These are phyloP conservation scores for Fusarium nanum DNA, from an alignment of 2,329 filamentous ascomycete species.

Conservation along the genomic window DNA sequence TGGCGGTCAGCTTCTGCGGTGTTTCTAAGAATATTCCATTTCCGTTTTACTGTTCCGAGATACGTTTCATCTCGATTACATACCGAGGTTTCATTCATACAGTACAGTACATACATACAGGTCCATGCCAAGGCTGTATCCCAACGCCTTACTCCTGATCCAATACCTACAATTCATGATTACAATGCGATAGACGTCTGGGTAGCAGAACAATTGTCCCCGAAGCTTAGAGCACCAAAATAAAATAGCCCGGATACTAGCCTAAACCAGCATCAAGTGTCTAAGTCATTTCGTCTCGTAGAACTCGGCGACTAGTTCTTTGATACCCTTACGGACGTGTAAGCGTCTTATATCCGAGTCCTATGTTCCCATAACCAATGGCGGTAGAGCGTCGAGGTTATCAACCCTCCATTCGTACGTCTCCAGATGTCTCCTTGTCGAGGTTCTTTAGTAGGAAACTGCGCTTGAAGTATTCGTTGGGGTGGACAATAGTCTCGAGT, in stretches of 20 bases:
- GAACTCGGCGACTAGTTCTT: not conserved
- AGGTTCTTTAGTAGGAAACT: slow-evolving; percentile 90
- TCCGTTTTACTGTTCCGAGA: not conserved
- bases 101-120: slow-evolving; percentile 4
- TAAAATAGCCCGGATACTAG: not conserved
- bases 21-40: slow-evolving; percentile 37
- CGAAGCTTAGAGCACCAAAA: not conserved
- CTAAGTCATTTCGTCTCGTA: not conserved
- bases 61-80: slow-evolving; percentile 5
- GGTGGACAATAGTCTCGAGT: slow-evolving; percentile 94
- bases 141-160: slow-evolving; percentile 42
- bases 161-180: slow-evolving; percentile 22
- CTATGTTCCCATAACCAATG: slow-evolving; percentile 34
- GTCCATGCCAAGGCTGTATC: slow-evolving; percentile 6
- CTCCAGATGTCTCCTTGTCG: slow-evolving; percentile 59
- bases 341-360: slow-evolving; percentile 24
- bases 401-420: slow-evolving; percentile 69
- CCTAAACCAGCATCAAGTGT: not conserved
- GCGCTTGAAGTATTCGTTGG: slow-evolving; percentile 97
- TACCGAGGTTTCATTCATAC: not conserved
- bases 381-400: not conserved
- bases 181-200: slow-evolving; percentile 6
- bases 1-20: slow-evolving; percentile 17
- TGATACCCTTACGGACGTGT: not conserved
- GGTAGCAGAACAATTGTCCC: not conserved